Evolutionary conservation across 1,284 basidiomycete genomes (phyloP), one percentile per base, ranked within the genome.

Genomic region (Rhodotorula sp.): DNA sequence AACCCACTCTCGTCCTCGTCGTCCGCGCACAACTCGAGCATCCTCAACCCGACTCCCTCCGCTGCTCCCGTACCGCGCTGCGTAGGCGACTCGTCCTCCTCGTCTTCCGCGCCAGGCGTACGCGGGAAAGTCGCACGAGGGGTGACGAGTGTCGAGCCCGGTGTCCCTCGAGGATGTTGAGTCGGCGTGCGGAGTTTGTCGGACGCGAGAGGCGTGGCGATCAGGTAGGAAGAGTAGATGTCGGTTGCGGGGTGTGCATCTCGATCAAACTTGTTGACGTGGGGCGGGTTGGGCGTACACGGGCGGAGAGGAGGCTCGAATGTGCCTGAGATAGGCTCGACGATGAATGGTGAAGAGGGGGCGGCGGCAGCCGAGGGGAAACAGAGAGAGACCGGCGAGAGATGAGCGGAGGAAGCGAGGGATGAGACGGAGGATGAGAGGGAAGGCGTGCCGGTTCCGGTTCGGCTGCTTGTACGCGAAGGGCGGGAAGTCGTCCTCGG

Each of bases 161-260:
- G 44, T 15, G 39, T 27, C 4, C 32, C 29, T 10, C 32, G 36
- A n/a, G 27, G 15, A 39, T 9, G n/a, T 20, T 55, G 54, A 47
- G 48, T 62, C 11, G 64, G 68, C 13, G 68, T 66, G 24, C 64
- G 61, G 13, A 66, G 57, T 30, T 62, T 53, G 19, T 59, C 53
- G 29, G 27, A 36, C 0, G 61, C 64, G 29, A 62, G 68, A 0
- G 68, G 68, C 20, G 68, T 70, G 13, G 64, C 47, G 34, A 56
- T 44, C 58, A 73, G 65, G 55, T 65, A 69, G 27, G 67, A 67
- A 30, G 65, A 52, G 62, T 69, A 69, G 54, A 68, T 68, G 54
- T 70, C 66, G 55, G 27, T 30, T 0, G 39, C 47, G 27, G 54
- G 54, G 49, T n/a, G n/a, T 4, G 10, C 19, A 22, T 20, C 30